Evolutionary conservation across 495 filamentous ascomycete species (phyloP), one percentile per base, ranked within the genome.

Genomic region (Hypoxylon trugodes): DNA sequence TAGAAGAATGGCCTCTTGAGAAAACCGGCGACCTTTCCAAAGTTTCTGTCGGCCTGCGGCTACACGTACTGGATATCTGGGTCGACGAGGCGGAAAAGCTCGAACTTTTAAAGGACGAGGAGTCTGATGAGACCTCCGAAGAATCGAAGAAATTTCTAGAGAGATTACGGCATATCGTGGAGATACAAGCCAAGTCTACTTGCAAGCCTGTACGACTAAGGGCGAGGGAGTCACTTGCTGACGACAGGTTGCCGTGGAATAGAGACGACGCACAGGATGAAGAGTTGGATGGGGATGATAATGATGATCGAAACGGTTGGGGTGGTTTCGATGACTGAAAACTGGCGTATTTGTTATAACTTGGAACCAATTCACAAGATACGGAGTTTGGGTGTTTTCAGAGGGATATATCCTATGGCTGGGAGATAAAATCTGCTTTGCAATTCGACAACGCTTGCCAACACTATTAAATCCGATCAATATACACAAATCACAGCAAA

Each of bases 31-130:
- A 79, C 42, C 65, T 74, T 32, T 62, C 70, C 30, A 66, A 68
- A 42, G 76, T 93, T 4, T 89, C 93, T 1, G 89, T 93, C 68
- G 95, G 95, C 0, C 68, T 99, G 66, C 80, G 92, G 46, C 88
- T 93, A 71, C 95, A 99, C 75, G 81, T 97, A 16, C 70, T 94
- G 58, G 95, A 99, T 81, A 84, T 97, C 32, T 99, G 90, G 84
- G 81, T 96, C 30, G 92, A 96, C 73, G 92, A 95, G 78, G 73
- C 89, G 57, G 90, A 91, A 73, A 88, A 86, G 69, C 84, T 84
- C 30, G 79, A 87, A 42, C 73, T 86, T 61, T 76, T 87, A 2
- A 75, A 75, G 5, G 73, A 69, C 4, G 76, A 78, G 3, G 74
- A 66, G 18, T 75, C 78, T 10, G 69, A 78, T 45, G 71, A 67